Percentiles rank a stretch among this genome's conserved stretches.
These are phyloP conservation scores for Diaporthe aspalathi DNA, from an alignment of 2,329 filamentous ascomycete species.

Conservation along the genomic window DNA sequence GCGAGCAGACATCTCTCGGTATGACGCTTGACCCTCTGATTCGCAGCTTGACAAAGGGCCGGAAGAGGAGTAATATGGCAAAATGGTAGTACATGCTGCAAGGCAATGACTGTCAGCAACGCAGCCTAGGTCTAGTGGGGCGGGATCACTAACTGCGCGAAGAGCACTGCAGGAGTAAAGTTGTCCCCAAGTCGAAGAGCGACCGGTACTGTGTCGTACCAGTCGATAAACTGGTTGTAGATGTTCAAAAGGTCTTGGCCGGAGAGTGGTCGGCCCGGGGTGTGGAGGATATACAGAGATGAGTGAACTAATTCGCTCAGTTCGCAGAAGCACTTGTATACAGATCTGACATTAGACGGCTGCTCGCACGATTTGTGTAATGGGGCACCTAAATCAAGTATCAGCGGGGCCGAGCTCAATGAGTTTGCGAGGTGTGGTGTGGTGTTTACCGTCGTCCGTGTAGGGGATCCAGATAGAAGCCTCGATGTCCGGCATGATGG, in stretches of 20 bases:
- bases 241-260: conserved; percentile 71
- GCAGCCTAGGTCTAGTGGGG: not conserved
- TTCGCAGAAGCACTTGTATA: conserved; percentile 76
- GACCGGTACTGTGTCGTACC: conserved; percentile 76
- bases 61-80: conserved; percentile 77
- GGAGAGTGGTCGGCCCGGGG: conserved; percentile 73
- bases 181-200: conserved; percentile 73
- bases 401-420: conserved; percentile 35
- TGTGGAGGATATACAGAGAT: conserved; percentile 78
- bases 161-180: conserved; percentile 78
- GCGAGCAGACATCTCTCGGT: conserved; percentile 74
- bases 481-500: conserved; percentile 70
- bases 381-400: conserved; percentile 57
- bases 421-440: not conserved
- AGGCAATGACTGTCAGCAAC: conserved; percentile 31
- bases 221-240: conserved; percentile 76
- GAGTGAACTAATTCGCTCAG: conserved; percentile 80
- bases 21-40: conserved; percentile 72
- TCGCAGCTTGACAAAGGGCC: conserved; percentile 74
- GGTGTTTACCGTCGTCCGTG: conserved; percentile 63
- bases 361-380: conserved; percentile 68
- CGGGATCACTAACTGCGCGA: conserved; percentile 73
- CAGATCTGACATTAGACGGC: conserved; percentile 74
- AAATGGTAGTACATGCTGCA: conserved; percentile 77
- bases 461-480: conserved; percentile 70